A percentile compares a stretch with the other conserved stretches of the same genome.
These are phyloP conservation scores for Acer saccharum DNA, from an alignment of 345 rosid genomes.

Conservation along the genomic window DNA sequence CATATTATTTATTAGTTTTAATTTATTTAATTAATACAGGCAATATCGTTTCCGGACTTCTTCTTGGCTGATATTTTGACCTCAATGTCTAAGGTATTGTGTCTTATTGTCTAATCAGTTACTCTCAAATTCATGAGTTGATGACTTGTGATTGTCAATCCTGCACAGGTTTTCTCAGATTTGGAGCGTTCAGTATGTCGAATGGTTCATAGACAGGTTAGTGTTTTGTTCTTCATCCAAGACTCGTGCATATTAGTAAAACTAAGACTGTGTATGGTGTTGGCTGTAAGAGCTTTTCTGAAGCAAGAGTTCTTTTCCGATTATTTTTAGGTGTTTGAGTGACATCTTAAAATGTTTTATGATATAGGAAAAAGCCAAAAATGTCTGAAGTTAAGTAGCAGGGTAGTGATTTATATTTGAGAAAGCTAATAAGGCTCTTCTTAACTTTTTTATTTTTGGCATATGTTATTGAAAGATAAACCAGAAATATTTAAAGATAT, in stretches of 20 bases:
- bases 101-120: not conserved
- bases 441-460: not conserved
- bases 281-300: not conserved
- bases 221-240: constrained; percentile 25
- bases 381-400: not conserved
- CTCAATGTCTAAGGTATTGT: constrained; percentile 87
- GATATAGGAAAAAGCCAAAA: not conserved
- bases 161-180: constrained; percentile 86
- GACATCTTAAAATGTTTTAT: not conserved
- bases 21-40: constrained; percentile 43
- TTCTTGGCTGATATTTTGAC: constrained; percentile 93
- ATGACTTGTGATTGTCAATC: constrained; percentile 12
- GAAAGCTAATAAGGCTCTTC: not conserved
- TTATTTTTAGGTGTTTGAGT: not conserved
- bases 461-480: not conserved
- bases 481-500: not conserved
- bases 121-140: not conserved
- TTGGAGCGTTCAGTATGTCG: constrained; percentile 94
- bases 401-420: not conserved
- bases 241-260: not conserved
- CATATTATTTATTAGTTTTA: constrained; percentile 8
- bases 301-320: not conserved
- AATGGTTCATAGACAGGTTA: constrained; percentile 92
- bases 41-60: constrained; percentile 86
- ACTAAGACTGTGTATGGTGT: not conserved